Base-by-base conservation (phyloP, 2,329 filamentous ascomycete species). In the Fusarium compactum region DNA sequence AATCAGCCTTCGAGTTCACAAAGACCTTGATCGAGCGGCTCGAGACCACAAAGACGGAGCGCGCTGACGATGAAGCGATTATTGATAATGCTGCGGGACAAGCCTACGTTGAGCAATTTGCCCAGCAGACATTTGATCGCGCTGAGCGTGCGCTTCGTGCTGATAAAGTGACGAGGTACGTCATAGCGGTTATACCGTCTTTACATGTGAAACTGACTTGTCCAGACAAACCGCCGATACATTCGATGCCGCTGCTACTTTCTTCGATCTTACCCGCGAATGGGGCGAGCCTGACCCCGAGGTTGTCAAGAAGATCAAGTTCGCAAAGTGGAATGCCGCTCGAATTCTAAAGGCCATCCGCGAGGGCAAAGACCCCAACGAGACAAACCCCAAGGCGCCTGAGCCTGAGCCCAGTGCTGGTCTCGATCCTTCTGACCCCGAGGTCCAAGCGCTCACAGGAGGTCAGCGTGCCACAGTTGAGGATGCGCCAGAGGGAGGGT, bases 61-160 rank as follows among this genome's bases (percentile, higher is more conserved):
- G 95, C 76, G 85, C 90, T 12, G 86, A 88, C 50, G 93, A 98
- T 76, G 93, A 97, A 77, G 92, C 94, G 18, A 90, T 98, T 57
- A 85, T 89, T 8, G 95, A 98, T 80, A 95, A 98, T 74, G 84
- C 90, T 3, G 93, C 92, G 6, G 95, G 94, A 2, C 93, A 95
- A 80, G 94, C 94, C 57, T 97, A 97, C 75, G 91, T 98, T 50
- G 95, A 98, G 80, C 92, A 97, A 78, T 99, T 99, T 79, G 95
- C 92, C 1, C 85, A 95, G 70, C 92, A 97, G 76, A 95, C 94
- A 0, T 95, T 99, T 70, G 88, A 91, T 50, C 89, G 94, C 69
- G 95, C 93, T 6, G 93, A 98, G 76, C 89, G 91, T 59, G 91
- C 94, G 0, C 89, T 98, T 76, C 88, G 90, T 62, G 91, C 92